Evolutionary conservation across 2,329 filamentous ascomycete species (phyloP).

Genomic region (Calonectria pauciramosa): DNA sequence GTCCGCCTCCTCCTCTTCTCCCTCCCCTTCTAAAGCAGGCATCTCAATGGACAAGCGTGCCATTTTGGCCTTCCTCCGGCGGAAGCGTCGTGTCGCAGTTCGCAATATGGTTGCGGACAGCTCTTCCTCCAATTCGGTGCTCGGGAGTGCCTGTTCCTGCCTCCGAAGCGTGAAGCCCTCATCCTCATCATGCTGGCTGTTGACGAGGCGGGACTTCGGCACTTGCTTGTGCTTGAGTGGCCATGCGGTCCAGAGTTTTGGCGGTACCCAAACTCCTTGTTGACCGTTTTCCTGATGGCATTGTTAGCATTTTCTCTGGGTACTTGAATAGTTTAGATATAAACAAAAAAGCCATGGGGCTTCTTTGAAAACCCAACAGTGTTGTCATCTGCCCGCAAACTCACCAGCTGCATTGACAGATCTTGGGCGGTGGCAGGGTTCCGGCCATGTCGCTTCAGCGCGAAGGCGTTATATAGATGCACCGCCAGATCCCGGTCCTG

Average conservation of each 20-base stretch:
- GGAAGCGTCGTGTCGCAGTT: slow-evolving; percentile 76
- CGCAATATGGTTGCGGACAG: slow-evolving; percentile 76
- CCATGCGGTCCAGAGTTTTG: slow-evolving; percentile 86
- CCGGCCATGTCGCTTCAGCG: slow-evolving; percentile 65
- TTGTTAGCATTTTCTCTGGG: background rate
- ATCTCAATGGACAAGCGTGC: slow-evolving; percentile 38
- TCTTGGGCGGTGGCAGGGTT: slow-evolving; percentile 44
- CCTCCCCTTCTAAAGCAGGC: slow-evolving; percentile 20
- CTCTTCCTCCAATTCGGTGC: slow-evolving; percentile 77
- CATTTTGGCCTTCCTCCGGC: slow-evolving; percentile 40
- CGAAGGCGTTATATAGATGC: slow-evolving; percentile 85
- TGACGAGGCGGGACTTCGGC: slow-evolving; percentile 68
- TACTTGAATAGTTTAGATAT: background rate
- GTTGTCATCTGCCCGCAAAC: background rate
- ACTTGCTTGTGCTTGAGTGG: slow-evolving; percentile 76
- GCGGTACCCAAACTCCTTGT: slow-evolving; percentile 62
- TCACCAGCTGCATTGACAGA: slow-evolving; percentile 48
- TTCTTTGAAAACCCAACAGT: background rate
- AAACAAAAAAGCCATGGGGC: background rate
- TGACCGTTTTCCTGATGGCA: slow-evolving; percentile 45
- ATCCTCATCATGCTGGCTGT: slow-evolving; percentile 60
- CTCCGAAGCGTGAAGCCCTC: slow-evolving; percentile 66
- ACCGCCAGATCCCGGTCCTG: slow-evolving; percentile 76
- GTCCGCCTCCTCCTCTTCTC: slow-evolving; percentile 21
- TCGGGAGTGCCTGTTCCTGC: slow-evolving; percentile 61